Base-by-base conservation (phyloP, 192 early-diverging fungal genomes). In the Backusella tuberculispora region DNA sequence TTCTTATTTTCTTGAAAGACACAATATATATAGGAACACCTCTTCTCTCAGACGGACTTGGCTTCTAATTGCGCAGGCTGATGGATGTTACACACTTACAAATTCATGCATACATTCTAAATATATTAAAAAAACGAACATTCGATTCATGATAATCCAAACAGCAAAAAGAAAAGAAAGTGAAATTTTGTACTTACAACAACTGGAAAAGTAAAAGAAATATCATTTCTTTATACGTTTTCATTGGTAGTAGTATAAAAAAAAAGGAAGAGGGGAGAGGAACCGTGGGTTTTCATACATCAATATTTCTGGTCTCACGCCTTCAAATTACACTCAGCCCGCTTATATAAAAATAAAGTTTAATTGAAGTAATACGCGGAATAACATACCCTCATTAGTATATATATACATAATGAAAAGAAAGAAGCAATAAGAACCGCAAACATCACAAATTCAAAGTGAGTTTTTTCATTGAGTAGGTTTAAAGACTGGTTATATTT, bases 131-230 rank as follows among this genome's bases (percentile, higher is more conserved):
- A 50, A 50, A 50, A 21, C 5, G 19, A 8, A 21, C 19, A 15
- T 0, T 0, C 0, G 5, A 15, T 50, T n/a, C n/a, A n/a, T n/a
- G n/a, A n/a, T n/a, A n/a, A 9, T 48, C n/a, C 3, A 14, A 48
- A 48, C 12, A 48, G n/a, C 12, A 48, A 48, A 48, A 48, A 48
- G n/a, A 48, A 48, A 48, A 48, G n/a, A 48, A 48, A 48, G n/a
- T 17, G n/a, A 48, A 48, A 48, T 17, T 8, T 8, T 3, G n/a
- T 10, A 48, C n/a, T 10, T 48, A 48, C 14, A 13, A 10, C 5
- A 12, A 12, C n/a, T 10, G n/a, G 4, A 48, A 8, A 48, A 13
- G n/a, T 17, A n/a, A 48, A 17, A 14, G 12, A 48, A n/a, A 17
- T 48, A 17, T 48, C n/a, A 17, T 48, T 48, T 48, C 12, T 48